Evolutionary conservation across 257 asterid genomes (phyloP).

Genomic region (Solanum peruvianum): DNA sequence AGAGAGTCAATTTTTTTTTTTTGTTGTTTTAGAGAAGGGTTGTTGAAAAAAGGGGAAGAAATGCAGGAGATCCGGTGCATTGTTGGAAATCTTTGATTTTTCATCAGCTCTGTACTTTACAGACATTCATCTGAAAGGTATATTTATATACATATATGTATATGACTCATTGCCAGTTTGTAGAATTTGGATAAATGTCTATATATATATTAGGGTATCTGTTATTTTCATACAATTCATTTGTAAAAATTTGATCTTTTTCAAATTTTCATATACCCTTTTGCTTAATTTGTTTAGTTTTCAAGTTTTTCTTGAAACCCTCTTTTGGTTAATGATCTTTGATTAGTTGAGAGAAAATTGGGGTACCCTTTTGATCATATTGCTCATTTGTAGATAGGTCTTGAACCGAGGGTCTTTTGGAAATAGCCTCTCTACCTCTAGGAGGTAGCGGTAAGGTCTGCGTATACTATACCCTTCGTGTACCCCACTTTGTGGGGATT

Average conservation of each 20-base stretch:
- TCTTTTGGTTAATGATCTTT: not conserved
- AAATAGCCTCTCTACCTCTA: not conserved
- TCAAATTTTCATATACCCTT: not conserved
- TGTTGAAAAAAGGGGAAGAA: conserved; percentile 1
- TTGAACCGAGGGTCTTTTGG: not conserved
- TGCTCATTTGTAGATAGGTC: not conserved
- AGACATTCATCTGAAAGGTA: not conserved
- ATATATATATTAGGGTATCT: not conserved
- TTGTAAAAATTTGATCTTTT: not conserved
- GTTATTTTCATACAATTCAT: not conserved
- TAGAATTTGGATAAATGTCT: not conserved
- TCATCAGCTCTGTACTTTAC: conserved; percentile 20
- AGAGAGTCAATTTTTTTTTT: conserved; percentile 11
- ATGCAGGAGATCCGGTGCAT: conserved; percentile 46
- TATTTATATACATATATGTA: not conserved
- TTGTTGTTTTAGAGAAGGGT: not conserved
- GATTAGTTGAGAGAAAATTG: not conserved
- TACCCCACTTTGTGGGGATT: not conserved
- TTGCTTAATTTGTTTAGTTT: not conserved
- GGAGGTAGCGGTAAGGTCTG: not conserved
- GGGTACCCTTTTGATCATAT: not conserved
- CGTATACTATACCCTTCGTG: not conserved
- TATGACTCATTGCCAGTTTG: not conserved
- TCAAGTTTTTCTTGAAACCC: not conserved
- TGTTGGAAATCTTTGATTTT: conserved; percentile 45